phyloP scores from a whole-genome alignment of 2,329 filamentous ascomycete genomes.

The Alternaria sp. region DNA sequence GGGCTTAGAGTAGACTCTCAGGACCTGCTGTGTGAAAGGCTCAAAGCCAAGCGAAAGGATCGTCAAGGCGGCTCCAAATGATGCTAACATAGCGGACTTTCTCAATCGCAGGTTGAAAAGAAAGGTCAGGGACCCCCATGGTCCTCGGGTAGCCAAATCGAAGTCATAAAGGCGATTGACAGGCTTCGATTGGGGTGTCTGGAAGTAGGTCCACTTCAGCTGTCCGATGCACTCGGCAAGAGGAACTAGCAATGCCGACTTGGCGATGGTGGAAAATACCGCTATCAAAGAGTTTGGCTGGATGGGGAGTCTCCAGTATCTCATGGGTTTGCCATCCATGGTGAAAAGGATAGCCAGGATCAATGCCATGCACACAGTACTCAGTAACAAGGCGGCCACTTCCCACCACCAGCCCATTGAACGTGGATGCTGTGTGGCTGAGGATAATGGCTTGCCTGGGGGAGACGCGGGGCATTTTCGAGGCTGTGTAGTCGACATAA shows the following conservation, averaged over 20 bases:
- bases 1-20: neutral
- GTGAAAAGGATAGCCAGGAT: neutral
- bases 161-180: neutral
- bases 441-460: neutral
- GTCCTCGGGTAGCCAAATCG: neutral
- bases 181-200: neutral
- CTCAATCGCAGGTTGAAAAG: neutral
- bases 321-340: neutral
- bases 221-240: neutral
- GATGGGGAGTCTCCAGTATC: neutral
- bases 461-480: neutral
- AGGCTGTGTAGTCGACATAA: neutral
- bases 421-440: too few relatives aligned
- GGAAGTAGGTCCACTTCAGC: neutral
- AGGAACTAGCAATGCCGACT: neutral
- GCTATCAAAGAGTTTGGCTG: neutral
- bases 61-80: neutral
- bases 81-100: neutral
- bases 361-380: neutral
- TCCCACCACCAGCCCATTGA: neutral
- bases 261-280: neutral
- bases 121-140: neutral
- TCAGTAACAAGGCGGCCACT: neutral
- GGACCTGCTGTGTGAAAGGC: neutral
- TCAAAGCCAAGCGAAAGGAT: neutral